phyloP scores from a whole-genome alignment of 2,329 filamentous ascomycete species.

The Arthrobotrys sphaeroides region DNA sequence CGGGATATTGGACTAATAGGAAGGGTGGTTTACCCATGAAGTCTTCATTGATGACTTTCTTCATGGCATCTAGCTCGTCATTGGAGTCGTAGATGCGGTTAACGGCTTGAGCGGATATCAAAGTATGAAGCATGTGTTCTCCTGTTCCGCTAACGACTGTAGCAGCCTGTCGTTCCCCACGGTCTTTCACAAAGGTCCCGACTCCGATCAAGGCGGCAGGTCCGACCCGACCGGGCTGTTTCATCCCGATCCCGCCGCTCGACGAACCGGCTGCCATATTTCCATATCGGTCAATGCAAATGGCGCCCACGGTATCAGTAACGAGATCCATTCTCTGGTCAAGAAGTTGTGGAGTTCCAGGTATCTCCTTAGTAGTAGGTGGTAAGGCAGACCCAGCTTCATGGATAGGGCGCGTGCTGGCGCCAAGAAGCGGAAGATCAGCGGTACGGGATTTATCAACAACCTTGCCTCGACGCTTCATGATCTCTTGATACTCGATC shows the following conservation, averaged over 20 bases:
- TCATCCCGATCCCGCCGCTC: constrained; percentile 98
- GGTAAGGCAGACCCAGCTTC: constrained; percentile 35
- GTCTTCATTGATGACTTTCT: constrained; percentile 81
- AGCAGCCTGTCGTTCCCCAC: constrained; percentile 72
- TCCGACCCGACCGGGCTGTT: constrained; percentile 88
- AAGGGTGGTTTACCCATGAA: constrained; percentile 74
- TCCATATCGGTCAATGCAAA: constrained; percentile 85
- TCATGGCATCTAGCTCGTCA: constrained; percentile 77
- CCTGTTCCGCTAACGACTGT: constrained; percentile 73
- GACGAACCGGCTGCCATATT: constrained; percentile 94
- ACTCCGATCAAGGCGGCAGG: constrained; percentile 92
- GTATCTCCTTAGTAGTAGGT: not conserved
- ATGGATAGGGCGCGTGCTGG: constrained; percentile 28
- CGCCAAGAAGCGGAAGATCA: constrained; percentile 13
- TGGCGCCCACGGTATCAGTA: constrained; percentile 94
- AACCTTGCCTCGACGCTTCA: constrained; percentile 64
- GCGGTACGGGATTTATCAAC: constrained; percentile 51
- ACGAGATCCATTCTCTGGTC: constrained; percentile 70
- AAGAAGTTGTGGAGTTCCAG: constrained; percentile 21
- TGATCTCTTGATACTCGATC: constrained; percentile 73
- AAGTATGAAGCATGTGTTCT: constrained; percentile 92
- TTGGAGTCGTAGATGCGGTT: constrained; percentile 79
- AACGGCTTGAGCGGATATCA: constrained; percentile 88
- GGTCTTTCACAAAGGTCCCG: constrained; percentile 81
- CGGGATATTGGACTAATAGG: not conserved